Evolutionary conservation across 495 filamentous ascomycete species (phyloP).

Genomic region (Penicillium pulvis): DNA sequence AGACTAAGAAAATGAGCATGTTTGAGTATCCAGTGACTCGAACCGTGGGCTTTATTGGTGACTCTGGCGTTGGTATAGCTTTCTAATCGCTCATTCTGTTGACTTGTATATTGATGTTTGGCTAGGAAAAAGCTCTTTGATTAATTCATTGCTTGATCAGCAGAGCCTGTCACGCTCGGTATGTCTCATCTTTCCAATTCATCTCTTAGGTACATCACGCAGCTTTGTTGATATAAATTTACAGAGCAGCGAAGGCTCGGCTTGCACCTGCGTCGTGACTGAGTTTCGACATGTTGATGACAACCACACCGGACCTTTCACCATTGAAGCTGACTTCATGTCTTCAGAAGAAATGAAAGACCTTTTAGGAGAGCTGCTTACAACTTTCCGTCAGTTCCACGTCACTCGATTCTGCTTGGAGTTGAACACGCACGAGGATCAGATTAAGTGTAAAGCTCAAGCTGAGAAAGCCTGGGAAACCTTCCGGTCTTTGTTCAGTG

Average conservation of each 20-base stretch:
- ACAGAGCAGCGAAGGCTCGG: not conserved
- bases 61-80: not conserved
- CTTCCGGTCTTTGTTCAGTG: not conserved
- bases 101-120: not conserved
- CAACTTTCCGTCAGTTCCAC: not conserved
- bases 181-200: not conserved
- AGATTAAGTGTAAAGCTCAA: not conserved
- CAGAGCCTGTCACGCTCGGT: not conserved
- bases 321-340: not conserved
- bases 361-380: not conserved
- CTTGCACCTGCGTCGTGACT: not conserved
- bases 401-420: not conserved
- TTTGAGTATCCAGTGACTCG: constrained; percentile 27
- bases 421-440: not conserved
- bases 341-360: not conserved
- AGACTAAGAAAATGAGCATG: constrained; percentile 10
- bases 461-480: not conserved
- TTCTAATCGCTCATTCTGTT: not conserved
- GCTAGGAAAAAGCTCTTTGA: not conserved
- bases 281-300: not conserved
- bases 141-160: not conserved
- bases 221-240: not conserved
- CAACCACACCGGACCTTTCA: not conserved
- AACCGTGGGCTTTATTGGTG: constrained; percentile 16
- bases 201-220: not conserved